Conservation (phyloP, 768 basidiomycete genomes). For the Artomyces pyxidatus region DNA sequence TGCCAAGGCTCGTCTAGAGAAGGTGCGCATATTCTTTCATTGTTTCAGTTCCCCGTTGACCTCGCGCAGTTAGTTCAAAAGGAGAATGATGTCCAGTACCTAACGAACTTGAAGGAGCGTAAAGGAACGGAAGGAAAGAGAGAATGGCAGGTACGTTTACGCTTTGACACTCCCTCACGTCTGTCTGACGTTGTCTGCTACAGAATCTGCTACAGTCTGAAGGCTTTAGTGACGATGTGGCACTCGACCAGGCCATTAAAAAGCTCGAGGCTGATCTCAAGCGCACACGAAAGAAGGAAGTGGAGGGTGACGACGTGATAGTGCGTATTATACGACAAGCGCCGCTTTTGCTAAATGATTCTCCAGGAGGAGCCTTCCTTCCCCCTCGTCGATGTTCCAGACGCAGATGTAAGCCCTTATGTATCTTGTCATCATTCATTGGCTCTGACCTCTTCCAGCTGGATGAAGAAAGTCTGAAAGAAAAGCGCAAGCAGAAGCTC, state of each 20-base stretch:
- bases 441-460: constrained; percentile 34
- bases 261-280: constrained; percentile 76
- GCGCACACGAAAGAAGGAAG: constrained; percentile 74
- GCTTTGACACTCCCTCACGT: neutral
- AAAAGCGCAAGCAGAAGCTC: constrained; percentile 89
- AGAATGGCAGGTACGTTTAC: constrained; percentile 60
- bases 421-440: neutral
- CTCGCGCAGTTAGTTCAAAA: constrained; percentile 55
- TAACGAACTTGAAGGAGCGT: constrained; percentile 56
- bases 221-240: constrained; percentile 71
- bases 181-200: neutral
- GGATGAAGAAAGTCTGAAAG: constrained; percentile 86
- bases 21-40: constrained; percentile 37
- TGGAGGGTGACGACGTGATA: constrained; percentile 54
- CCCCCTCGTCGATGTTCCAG: constrained; percentile 86
- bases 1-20: constrained; percentile 76
- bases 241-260: constrained; percentile 76
- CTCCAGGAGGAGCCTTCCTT: constrained; percentile 71
- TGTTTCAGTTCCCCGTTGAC: neutral
- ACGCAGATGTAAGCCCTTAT: constrained; percentile 58
- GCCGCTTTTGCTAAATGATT: neutral
- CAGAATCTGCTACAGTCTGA: constrained; percentile 57
- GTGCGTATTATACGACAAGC: constrained; percentile 21
- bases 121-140: constrained; percentile 52
- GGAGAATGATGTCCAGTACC: constrained; percentile 62